These are phyloP conservation scores for Tulasnella sp. DNA, from an alignment of 768 basidiomycete species.

Conservation along the genomic window DNA sequence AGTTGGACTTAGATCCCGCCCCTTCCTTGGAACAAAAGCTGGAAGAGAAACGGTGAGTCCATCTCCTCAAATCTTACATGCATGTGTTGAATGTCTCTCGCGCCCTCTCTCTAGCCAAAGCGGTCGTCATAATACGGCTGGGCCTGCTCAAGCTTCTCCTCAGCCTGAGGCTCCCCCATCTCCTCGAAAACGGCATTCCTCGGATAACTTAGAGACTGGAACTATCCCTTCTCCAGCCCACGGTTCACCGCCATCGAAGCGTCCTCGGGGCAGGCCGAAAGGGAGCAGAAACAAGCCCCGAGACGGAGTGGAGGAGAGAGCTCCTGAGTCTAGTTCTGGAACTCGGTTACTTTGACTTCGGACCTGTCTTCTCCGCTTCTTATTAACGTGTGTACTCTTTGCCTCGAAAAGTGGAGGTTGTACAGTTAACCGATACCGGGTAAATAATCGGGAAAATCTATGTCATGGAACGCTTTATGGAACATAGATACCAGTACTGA, in stretches of 20 bases:
- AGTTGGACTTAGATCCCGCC: conserved; percentile 64
- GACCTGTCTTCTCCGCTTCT: background rate
- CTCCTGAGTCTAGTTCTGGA: background rate
- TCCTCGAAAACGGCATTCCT: conserved; percentile 11
- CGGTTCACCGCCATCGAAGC: conserved; percentile 33
- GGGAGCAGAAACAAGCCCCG: conserved; percentile 48
- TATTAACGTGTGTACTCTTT: background rate
- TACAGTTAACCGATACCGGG: too few species aligned
- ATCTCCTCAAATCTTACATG: too few species aligned
- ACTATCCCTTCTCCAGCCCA: conserved; percentile 27
- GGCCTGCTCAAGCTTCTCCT: conserved; percentile 3
- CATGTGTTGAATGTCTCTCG: too few species aligned
- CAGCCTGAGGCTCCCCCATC: background rate
- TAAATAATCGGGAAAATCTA: too few species aligned
- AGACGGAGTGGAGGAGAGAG: conserved; percentile 50
- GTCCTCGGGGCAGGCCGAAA: conserved; percentile 55
- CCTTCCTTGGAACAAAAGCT: conserved; percentile 61
- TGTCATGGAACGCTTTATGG: too few species aligned
- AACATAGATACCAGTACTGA: background rate
- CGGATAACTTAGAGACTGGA: conserved; percentile 9
- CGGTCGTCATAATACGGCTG: background rate
- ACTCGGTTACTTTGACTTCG: background rate
- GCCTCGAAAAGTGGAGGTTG: too few species aligned
- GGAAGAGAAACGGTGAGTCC: conserved; percentile 55
- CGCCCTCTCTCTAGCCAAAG: background rate